These are phyloP conservation scores for Chaetoscypha palmicola DNA, from an alignment of 2,329 filamentous ascomycete species.

Conservation along the genomic window DNA sequence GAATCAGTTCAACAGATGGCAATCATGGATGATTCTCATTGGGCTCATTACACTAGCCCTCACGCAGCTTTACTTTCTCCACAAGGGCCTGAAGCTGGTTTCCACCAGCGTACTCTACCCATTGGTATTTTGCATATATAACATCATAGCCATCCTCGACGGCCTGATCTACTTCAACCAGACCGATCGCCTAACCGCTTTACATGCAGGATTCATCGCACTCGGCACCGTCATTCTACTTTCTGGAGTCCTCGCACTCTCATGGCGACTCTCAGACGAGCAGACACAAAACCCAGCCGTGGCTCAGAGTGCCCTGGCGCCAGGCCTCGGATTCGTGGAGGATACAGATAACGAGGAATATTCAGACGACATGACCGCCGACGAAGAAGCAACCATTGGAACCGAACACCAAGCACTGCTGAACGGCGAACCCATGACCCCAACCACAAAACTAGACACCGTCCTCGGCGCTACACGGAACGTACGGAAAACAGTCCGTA, in stretches of 20 bases:
- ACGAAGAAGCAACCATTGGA: conserved; percentile 30
- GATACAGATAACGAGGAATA: conserved; percentile 52
- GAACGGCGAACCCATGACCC: conserved; percentile 26
- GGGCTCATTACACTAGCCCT: conserved; percentile 75
- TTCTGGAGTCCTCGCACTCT: conserved; percentile 80
- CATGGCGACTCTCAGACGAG: conserved; percentile 84
- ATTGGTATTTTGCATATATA: conserved; percentile 97
- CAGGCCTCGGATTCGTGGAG: conserved; percentile 75
- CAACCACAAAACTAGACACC: conserved; percentile 28
- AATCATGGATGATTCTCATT: conserved; percentile 86
- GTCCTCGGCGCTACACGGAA: conserved; percentile 26
- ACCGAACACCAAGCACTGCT: conserved; percentile 26
- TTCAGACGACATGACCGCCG: conserved; percentile 41
- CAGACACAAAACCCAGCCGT: conserved; percentile 50
- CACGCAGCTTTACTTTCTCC: conserved; percentile 89
- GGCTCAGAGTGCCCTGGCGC: conserved; percentile 64
- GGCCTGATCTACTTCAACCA: conserved; percentile 96
- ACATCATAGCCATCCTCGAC: conserved; percentile 96
- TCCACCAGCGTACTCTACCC: conserved; percentile 95
- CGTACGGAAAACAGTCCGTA: conserved; percentile 24
- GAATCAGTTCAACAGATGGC: conserved; percentile 93
- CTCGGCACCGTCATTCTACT: conserved; percentile 82
- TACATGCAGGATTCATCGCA: conserved; percentile 75
- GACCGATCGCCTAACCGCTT: conserved; percentile 65
- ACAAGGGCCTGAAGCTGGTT: conserved; percentile 86